Conservation (phyloP, 441 rosid genomes). For the Adansonia madagascariensis region DNA sequence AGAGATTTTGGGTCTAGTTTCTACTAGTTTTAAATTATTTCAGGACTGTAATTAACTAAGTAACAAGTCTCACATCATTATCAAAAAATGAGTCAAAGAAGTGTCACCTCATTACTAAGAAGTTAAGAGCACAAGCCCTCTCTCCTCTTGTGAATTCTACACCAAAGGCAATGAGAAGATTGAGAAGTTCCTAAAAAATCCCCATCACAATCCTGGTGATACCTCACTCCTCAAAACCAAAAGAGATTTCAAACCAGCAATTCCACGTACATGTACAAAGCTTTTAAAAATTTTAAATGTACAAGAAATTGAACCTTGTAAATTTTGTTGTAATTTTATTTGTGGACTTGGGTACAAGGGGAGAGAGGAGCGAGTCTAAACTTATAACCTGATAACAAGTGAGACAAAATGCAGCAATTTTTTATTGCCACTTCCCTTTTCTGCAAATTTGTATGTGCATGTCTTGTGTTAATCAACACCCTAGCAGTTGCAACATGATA, state of each 20-base stretch:
- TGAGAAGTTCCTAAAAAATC: background rate
- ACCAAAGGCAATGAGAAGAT: background rate
- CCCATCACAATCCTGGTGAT: background rate
- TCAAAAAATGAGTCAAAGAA: background rate
- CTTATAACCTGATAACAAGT: conserved; percentile 8
- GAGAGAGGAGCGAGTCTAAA: background rate
- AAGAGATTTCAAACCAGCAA: conserved; percentile 7
- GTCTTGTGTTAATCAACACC: conserved; percentile 9
- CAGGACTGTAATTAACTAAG: background rate
- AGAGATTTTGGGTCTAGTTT: background rate
- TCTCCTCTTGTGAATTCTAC: background rate
- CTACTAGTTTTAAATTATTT: conserved; percentile 4
- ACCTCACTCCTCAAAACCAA: background rate
- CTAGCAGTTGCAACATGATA: background rate
- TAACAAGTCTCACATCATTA: background rate
- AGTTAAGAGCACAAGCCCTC: background rate
- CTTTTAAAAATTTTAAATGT: conserved; percentile 4
- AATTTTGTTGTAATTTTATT: background rate
- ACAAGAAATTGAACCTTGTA: conserved; percentile 2
- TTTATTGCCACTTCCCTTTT: background rate
- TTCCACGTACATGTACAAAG: background rate
- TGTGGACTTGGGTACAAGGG: background rate
- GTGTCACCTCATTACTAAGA: background rate
- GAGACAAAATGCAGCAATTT: conserved; percentile 6
- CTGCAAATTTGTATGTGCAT: background rate